These are phyloP conservation scores for Arthroderma sp. DNA, from an alignment of 2,329 filamentous ascomycete genomes.

Conservation along the genomic window DNA sequence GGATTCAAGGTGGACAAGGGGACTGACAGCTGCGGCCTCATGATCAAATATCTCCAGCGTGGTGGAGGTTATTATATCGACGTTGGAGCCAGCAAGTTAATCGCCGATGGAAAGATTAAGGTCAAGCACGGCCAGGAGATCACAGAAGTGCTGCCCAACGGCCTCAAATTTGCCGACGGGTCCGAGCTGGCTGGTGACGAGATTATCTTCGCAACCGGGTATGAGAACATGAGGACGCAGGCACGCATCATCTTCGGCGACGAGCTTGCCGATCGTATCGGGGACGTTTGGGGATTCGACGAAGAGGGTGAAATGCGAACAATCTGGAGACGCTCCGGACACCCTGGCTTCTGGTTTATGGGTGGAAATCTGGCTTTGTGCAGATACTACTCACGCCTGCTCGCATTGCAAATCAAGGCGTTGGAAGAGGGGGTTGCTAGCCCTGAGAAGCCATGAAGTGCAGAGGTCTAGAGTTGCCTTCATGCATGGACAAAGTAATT, in stretches of 20 bases:
- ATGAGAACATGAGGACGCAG: constrained; percentile 54
- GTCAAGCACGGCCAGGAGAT: constrained; percentile 38
- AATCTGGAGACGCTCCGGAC: constrained; percentile 45
- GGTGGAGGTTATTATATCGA: constrained; percentile 50
- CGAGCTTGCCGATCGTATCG: constrained; percentile 44
- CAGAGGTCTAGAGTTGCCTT: too few relatives aligned
- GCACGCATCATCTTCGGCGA: constrained; percentile 49
- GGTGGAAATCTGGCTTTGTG: constrained; percentile 52
- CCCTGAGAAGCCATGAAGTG: too few relatives aligned
- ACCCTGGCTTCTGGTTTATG: constrained; percentile 54
- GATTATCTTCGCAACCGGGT: constrained; percentile 51
- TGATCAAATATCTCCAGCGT: constrained; percentile 32
- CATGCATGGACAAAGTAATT: too few relatives aligned
- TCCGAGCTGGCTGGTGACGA: constrained; percentile 47
- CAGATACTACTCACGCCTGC: constrained; percentile 44
- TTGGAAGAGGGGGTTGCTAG: constrained; percentile 22
- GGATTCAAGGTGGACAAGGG: constrained; percentile 34
- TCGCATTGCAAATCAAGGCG: constrained; percentile 40
- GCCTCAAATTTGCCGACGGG: constrained; percentile 45
- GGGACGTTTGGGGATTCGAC: constrained; percentile 51
- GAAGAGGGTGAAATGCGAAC: constrained; percentile 41
- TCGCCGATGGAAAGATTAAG: constrained; percentile 47
- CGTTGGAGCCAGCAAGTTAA: constrained; percentile 40
- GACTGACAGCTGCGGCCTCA: constrained; percentile 17
- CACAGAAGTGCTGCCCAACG: constrained; percentile 20